Conservation (phyloP, 345 rosid species). For the Boechera divaricarpa region DNA sequence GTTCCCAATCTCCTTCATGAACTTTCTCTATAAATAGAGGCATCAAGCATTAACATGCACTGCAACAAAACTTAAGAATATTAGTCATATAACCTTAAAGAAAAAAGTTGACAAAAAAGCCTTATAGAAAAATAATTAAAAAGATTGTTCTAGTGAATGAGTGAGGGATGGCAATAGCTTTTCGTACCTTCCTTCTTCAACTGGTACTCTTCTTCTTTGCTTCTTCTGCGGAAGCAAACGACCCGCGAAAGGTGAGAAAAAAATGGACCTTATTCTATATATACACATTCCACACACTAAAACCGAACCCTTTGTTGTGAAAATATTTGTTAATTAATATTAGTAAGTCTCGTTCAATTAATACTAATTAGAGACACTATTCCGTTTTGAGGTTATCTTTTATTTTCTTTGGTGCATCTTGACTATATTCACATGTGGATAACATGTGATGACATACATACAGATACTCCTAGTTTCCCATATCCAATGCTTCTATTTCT, state of each 20-base stretch:
- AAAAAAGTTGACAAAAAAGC: background rate
- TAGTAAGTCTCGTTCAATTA: background rate
- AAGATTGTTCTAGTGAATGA: background rate
- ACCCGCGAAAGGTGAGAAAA: conserved; percentile 31
- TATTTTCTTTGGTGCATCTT: background rate
- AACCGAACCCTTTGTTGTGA: background rate
- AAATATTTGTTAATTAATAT: background rate
- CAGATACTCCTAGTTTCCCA: conserved; percentile 3
- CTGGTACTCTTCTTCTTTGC: conserved; percentile 24
- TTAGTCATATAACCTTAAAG: background rate
- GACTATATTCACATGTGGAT: background rate
- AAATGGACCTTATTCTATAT: background rate
- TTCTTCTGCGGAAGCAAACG: conserved; percentile 7
- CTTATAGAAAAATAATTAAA: background rate
- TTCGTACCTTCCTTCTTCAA: conserved; percentile 23
- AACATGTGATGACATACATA: background rate
- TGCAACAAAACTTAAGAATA: background rate
- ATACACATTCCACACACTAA: background rate
- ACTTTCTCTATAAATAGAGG: conserved; percentile 26
- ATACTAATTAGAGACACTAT: background rate
- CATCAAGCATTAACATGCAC: background rate
- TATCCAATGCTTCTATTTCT: background rate
- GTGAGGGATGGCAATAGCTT: conserved; percentile 22
- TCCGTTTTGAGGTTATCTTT: background rate
- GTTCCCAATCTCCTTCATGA: conserved; percentile 6